Conservation (phyloP, 1,139 yeast genomes). For the Yamadazyma epiphylla region DNA sequence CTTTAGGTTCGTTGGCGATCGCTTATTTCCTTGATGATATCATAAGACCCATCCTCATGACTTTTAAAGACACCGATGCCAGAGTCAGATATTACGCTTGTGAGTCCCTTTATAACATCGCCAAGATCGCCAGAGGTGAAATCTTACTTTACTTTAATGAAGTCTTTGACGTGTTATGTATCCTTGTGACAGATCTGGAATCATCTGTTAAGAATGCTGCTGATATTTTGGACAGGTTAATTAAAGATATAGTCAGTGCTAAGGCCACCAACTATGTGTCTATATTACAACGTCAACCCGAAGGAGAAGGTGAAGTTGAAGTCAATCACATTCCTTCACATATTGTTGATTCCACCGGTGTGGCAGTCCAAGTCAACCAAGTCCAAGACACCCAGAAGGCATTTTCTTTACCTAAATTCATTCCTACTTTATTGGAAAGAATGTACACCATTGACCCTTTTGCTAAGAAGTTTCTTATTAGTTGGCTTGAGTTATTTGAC, state of each 20-base stretch:
- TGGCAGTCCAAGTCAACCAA: constrained; percentile 58
- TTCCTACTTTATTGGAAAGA: constrained; percentile 85
- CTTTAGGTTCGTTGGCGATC: constrained; percentile 46
- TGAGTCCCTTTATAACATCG: constrained; percentile 92
- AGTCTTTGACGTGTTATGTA: constrained; percentile 88
- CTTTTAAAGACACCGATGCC: constrained; percentile 96
- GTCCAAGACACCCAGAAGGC: constrained; percentile 67
- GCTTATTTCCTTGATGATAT: constrained; percentile 75
- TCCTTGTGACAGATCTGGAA: constrained; percentile 87
- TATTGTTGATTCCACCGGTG: constrained; percentile 43
- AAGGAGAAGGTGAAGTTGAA: constrained; percentile 5
- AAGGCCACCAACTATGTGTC: constrained; percentile 90
- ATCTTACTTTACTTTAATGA: constrained; percentile 88
- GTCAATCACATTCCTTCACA: constrained; percentile 31
- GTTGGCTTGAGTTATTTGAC: constrained; percentile 89
- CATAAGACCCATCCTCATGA: constrained; percentile 89
- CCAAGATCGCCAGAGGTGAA: constrained; percentile 96
- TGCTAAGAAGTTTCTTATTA: constrained; percentile 84
- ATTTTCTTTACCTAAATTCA: constrained; percentile 81
- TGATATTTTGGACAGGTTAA: constrained; percentile 81
- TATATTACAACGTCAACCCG: constrained; percentile 53
- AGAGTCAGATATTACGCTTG: constrained; percentile 96
- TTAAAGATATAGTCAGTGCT: constrained; percentile 94
- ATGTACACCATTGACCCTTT: constrained; percentile 91
- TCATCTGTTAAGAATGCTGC: constrained; percentile 95